Evolutionary conservation across 768 basidiomycete species (phyloP), one percentile per base, ranked within the genome.

Genomic region (Royoungia palumana): DNA sequence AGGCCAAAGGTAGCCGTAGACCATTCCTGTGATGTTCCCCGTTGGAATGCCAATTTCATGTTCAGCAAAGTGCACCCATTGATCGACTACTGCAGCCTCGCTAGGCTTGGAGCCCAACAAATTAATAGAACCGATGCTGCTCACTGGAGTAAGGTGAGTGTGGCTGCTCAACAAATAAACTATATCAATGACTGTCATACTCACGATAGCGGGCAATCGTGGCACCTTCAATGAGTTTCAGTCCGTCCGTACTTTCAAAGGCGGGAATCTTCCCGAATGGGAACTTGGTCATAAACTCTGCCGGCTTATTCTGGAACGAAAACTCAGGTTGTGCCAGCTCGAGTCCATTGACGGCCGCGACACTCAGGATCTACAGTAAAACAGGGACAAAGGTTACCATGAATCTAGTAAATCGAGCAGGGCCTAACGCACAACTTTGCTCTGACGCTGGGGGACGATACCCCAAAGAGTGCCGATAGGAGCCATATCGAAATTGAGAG

Each of bases 51-150:
- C 32, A 20, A 63, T 43, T 19, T 62, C 61, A 2, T 44, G 43
- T 22, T 63, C 60, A 11, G 43, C 50, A 41, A 54, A 63, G 42
- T 59, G 61, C 6, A 43, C 13, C 58, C 60, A 63, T n/a, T 62
- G 61, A 43, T 63, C 58, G 12, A 62, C 24, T 2, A 50, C 22
- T 0, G 49, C 41, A 2, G 19, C 40, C n/a, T 62, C 60, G 1
- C 49, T 49, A n/a, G 39, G 36, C 8, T 28, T 40, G 19, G 49
- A 46, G 10, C 57, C 58, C 21, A 56, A 37, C 17, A 59, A 17
- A 13, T 41, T 32, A 1, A 60, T 41, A 1, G 41, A 47, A 5
- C 58, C 57, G 11, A 59, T 41, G 14, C 47, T 56, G 47, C 58
- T 41, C 27, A 59, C 57, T 60, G 10, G 6, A 30, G 13, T 13